Conservation (phyloP, 2,329 filamentous ascomycete species). For the Pseudogymnoascus sp. region DNA sequence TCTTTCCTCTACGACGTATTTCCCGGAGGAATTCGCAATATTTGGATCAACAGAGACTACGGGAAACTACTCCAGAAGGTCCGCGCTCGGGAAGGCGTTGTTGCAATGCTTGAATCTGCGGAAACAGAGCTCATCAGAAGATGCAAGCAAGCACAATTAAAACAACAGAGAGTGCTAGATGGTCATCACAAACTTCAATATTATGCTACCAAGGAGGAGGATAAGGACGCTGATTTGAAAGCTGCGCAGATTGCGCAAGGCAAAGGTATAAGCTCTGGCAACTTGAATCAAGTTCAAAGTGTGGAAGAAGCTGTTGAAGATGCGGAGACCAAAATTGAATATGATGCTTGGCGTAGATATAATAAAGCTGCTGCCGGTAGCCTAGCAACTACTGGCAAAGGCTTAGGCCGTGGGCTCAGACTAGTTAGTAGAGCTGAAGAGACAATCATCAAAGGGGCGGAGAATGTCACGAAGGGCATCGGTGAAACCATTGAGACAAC, state of each 20-base stretch:
- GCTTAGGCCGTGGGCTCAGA: conserved; percentile 28
- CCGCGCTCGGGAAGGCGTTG: conserved; percentile 62
- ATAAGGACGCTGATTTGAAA: conserved; percentile 32
- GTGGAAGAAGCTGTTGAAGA: conserved; percentile 41
- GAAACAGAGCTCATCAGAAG: conserved; percentile 76
- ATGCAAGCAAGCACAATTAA: conserved; percentile 72
- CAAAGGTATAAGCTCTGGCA: conserved; percentile 43
- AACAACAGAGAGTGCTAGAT: conserved; percentile 39
- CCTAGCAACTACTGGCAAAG: conserved; percentile 20
- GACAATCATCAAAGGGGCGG: conserved; percentile 39
- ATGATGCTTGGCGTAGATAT: conserved; percentile 11
- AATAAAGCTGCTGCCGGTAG: conserved; percentile 20
- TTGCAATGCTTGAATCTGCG: conserved; percentile 65
- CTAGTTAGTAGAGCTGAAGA: conserved; percentile 33
- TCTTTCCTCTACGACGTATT: conserved; percentile 82
- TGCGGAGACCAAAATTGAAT: conserved; percentile 20
- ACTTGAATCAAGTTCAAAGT: conserved; percentile 44
- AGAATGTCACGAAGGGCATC: conserved; percentile 42
- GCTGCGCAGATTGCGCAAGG: conserved; percentile 43
- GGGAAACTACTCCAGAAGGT: conserved; percentile 80
- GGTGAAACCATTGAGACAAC: conserved; percentile 47
- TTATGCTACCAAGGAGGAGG: conserved; percentile 16
- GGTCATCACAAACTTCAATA: conserved; percentile 27
- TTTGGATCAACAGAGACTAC: conserved; percentile 92
- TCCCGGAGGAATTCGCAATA: conserved; percentile 86